These are phyloP conservation scores for Phanerochaete sordida DNA, from an alignment of 768 basidiomycete species.

Conservation along the genomic window DNA sequence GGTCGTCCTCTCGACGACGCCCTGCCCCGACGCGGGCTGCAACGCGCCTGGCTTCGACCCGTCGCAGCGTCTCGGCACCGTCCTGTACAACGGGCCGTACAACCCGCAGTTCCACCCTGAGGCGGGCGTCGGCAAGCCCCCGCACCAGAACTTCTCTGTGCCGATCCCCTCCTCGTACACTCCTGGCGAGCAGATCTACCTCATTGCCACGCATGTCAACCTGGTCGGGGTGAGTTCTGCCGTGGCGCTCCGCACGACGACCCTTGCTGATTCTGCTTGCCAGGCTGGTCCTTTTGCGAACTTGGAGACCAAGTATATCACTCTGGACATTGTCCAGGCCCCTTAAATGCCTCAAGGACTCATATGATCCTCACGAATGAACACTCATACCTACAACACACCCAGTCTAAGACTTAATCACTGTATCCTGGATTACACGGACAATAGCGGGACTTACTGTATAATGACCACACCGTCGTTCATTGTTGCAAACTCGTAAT, in stretches of 20 bases:
- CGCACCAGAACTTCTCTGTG: constrained; percentile 28
- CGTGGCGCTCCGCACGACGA: too few relatives aligned
- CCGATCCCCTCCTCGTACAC: constrained; percentile 16
- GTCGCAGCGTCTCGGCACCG: constrained; percentile 22
- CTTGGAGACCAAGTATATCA: too few relatives aligned
- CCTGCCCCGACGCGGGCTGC: constrained; percentile 19
- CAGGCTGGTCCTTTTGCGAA: too few relatives aligned
- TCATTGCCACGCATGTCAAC: constrained; percentile 20
- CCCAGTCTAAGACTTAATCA: too few relatives aligned
- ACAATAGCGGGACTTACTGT: too few relatives aligned
- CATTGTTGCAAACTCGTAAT: too few relatives aligned
- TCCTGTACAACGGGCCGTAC: constrained; percentile 29
- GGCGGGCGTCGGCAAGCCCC: constrained; percentile 12
- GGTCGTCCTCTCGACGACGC: constrained; percentile 28
- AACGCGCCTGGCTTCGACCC: constrained; percentile 19
- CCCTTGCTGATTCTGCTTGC: too few relatives aligned
- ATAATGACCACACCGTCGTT: too few relatives aligned
- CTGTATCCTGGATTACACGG: too few relatives aligned
- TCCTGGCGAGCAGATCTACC: constrained; percentile 11
- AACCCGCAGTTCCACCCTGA: constrained; percentile 20
- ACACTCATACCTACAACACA: too few relatives aligned
- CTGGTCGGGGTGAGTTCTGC: constrained; percentile 18
- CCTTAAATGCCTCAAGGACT: background rate
- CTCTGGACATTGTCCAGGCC: background rate
- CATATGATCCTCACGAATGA: too few relatives aligned